Percentiles rank a stretch among this genome's conserved stretches.
Evolutionary conservation across 78 protist species (phyloP).

Genomic region (Monocercomonoides exilis): DNA sequence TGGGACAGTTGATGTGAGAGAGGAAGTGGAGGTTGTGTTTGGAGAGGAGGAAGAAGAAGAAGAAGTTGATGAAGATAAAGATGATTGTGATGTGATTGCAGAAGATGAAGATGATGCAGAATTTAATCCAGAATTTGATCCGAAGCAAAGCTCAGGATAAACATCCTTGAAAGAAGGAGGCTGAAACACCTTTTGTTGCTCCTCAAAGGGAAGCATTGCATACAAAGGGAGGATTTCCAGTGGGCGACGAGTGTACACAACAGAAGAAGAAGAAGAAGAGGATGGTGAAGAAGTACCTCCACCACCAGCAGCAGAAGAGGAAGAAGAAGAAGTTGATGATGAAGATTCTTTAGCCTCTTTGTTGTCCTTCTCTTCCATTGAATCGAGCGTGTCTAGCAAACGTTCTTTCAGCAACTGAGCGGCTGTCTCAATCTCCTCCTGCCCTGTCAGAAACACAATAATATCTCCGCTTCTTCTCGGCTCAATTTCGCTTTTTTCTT

Average conservation of each 20-base stretch:
- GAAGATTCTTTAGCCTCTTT: not conserved
- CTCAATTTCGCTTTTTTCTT: not conserved
- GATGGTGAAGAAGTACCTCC: not conserved
- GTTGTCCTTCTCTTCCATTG: not conserved
- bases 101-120: too few relatives aligned
- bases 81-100: too few relatives aligned
- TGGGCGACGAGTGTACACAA: too few relatives aligned
- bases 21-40: too few relatives aligned
- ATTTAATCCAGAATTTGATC: too few relatives aligned
- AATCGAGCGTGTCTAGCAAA: not conserved
- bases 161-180: constrained; percentile 23
- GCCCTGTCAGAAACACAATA: constrained; percentile 80
- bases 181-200: constrained; percentile 40
- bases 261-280: not conserved
- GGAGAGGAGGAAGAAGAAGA: too few relatives aligned
- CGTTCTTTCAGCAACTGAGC: not conserved
- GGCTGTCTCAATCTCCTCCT: constrained; percentile 69
- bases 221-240: constrained; percentile 46
- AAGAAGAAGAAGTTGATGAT: not conserved
- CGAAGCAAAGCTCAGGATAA: not conserved
- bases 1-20: too few relatives aligned
- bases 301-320: too few relatives aligned
- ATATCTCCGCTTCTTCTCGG: constrained; percentile 68
- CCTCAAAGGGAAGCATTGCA: constrained; percentile 46
- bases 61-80: too few relatives aligned